Conservation (phyloP, 192 early-diverging fungal species). For the Globomyces pollinis-pini region DNA sequence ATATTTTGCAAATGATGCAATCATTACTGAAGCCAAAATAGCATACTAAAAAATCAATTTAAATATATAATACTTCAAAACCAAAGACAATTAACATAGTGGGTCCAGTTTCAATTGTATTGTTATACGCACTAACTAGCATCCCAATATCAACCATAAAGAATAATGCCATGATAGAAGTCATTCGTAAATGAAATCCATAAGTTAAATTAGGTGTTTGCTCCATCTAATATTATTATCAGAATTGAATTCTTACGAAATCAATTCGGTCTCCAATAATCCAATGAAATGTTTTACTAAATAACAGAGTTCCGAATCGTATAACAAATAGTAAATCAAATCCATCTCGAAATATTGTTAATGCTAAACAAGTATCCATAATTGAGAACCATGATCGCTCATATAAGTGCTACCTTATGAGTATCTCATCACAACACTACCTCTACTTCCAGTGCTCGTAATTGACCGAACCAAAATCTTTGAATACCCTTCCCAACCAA, state of each 20-base stretch:
- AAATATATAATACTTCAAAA: slow-evolving; percentile 55
- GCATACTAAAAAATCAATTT: slow-evolving; percentile 73
- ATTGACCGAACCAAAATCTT: slow-evolving; percentile 80
- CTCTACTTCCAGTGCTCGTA: slow-evolving; percentile 90
- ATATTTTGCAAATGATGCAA: slow-evolving; percentile 76
- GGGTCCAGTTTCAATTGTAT: slow-evolving; percentile 58
- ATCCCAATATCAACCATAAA: slow-evolving; percentile 66
- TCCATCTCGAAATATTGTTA: slow-evolving; percentile 93
- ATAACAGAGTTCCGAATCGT: slow-evolving; percentile 79
- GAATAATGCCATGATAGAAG: slow-evolving; percentile 57
- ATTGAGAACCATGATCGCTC: slow-evolving; percentile 96
- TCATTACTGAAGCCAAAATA: slow-evolving; percentile 70
- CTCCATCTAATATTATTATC: too few species aligned
- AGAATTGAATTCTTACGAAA: too few species aligned
- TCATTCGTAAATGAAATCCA: slow-evolving; percentile 67
- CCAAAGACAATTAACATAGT: slow-evolving; percentile 98
- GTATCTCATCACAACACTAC: slow-evolving; percentile 36
- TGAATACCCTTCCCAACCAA: slow-evolving; percentile 70
- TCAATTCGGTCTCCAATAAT: slow-evolving; percentile 84
- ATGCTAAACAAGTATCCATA: slow-evolving; percentile 91
- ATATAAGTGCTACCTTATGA: slow-evolving; percentile 78
- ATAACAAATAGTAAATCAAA: slow-evolving; percentile 81
- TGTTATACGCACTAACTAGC: slow-evolving; percentile 58
- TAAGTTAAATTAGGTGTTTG: slow-evolving; percentile 58
- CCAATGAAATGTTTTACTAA: slow-evolving; percentile 97